Percentiles rank a stretch among this genome's conserved stretches.
phyloP scores from a whole-genome alignment of 305 asterid genomes.

The Fraxinus angustifolia region DNA sequence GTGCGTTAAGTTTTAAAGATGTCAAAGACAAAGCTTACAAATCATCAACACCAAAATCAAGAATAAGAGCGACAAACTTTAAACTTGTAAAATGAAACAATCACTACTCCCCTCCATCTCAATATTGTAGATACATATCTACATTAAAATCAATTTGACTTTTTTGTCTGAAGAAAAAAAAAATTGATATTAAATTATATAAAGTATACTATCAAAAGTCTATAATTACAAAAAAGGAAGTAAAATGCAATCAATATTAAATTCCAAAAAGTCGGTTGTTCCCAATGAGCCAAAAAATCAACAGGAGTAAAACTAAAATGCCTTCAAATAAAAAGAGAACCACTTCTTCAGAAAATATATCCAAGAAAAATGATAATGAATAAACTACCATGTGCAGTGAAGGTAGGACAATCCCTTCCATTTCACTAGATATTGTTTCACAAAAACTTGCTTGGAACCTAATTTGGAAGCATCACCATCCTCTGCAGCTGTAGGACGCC shows the following conservation, averaged over 20 bases:
- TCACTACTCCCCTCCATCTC: neutral
- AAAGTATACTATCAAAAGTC: neutral
- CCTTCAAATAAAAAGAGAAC: constrained; percentile 7
- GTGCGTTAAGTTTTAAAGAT: neutral
- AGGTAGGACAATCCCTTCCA: constrained; percentile 95
- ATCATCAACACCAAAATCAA: constrained; percentile 16
- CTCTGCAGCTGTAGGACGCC: constrained; percentile 70
- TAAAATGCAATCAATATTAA: constrained; percentile 7
- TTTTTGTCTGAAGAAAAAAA: constrained; percentile 18
- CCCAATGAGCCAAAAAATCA: constrained; percentile 15
- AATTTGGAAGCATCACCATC: constrained; percentile 59
- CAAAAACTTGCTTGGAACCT: constrained; percentile 73
- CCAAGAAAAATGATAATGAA: constrained; percentile 20
- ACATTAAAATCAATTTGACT: constrained; percentile 17
- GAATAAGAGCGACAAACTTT: constrained; percentile 12
- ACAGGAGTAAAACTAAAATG: constrained; percentile 11
- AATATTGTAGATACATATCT: constrained; percentile 2
- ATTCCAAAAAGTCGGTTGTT: constrained; percentile 19
- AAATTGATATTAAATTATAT: neutral
- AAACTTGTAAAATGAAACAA: constrained; percentile 12
- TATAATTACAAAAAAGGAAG: neutral
- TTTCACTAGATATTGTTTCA: constrained; percentile 87
- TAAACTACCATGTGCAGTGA: constrained; percentile 80
- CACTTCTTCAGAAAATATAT: constrained; percentile 11
- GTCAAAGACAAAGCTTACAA: neutral